Evolutionary conservation across 495 filamentous ascomycete genomes (phyloP).

Genomic region (Hypoxylon fragiforme): DNA sequence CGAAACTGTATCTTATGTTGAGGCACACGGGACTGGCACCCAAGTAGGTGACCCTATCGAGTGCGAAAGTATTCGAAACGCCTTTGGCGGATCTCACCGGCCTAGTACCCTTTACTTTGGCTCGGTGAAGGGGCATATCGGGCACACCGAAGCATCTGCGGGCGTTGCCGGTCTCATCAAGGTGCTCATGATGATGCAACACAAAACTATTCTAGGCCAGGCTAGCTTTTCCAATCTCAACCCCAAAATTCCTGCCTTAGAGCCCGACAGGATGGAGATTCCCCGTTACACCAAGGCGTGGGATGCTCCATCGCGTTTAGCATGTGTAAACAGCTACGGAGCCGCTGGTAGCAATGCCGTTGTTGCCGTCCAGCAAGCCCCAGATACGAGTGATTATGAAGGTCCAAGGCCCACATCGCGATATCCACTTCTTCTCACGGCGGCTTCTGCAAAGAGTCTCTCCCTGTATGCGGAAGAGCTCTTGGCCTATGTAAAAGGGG

Average conservation of each 20-base stretch:
- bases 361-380: slow-evolving; percentile 37
- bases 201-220: slow-evolving; percentile 44
- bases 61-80: slow-evolving; percentile 19
- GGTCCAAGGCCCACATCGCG: slow-evolving; percentile 12
- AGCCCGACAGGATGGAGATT: slow-evolving; percentile 45
- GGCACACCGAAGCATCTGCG: slow-evolving; percentile 52
- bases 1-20: slow-evolving; percentile 66
- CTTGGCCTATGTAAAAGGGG: background rate
- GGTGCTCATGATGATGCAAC: slow-evolving; percentile 50
- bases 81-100: slow-evolving; percentile 37
- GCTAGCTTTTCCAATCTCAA: slow-evolving; percentile 46
- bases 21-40: slow-evolving; percentile 78
- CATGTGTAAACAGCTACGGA: slow-evolving; percentile 57
- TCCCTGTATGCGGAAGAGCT: slow-evolving; percentile 8
- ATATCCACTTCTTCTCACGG: slow-evolving; percentile 35
- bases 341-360: slow-evolving; percentile 52
- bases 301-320: slow-evolving; percentile 35
- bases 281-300: slow-evolving; percentile 35
- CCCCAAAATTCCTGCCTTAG: slow-evolving; percentile 29
- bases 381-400: no score
- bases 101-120: slow-evolving; percentile 32
- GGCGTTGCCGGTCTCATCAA: slow-evolving; percentile 45
- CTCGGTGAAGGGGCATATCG: slow-evolving; percentile 53
- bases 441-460: slow-evolving; percentile 24
- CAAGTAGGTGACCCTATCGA: slow-evolving; percentile 62